Conservation (phyloP, 2,329 filamentous ascomycete genomes). For the Exophiala sp. region DNA sequence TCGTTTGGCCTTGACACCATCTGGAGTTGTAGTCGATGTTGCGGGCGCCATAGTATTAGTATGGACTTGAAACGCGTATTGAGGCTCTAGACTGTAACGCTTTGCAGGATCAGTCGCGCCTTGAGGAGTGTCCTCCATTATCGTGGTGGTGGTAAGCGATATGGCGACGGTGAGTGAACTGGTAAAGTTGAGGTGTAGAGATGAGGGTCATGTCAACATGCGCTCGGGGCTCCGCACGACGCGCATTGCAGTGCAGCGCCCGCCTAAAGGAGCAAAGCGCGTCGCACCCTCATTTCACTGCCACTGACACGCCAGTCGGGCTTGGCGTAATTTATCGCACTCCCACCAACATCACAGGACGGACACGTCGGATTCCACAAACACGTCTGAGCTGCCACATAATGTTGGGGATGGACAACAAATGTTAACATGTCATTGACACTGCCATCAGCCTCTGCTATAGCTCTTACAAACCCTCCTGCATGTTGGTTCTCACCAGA, state of each 20-base stretch:
- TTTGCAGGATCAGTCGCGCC: not conserved
- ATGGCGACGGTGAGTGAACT: slow-evolving; percentile 5
- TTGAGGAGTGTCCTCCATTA: slow-evolving; percentile 9
- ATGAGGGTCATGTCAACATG: slow-evolving; percentile 8
- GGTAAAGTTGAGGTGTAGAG: slow-evolving; percentile 3
- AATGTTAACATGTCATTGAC: not conserved
- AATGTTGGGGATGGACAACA: not conserved
- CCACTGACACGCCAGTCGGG: not conserved
- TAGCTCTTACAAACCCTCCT: too few species aligned
- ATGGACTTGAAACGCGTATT: slow-evolving; percentile 14
- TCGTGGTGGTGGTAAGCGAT: not conserved
- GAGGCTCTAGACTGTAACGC: not conserved
- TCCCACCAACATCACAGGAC: not conserved
- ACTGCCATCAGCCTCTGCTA: not conserved
- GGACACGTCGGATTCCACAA: not conserved
- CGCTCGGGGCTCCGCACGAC: slow-evolving; percentile 1
- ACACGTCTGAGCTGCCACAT: not conserved
- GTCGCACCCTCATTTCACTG: not conserved
- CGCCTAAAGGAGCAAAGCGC: not conserved
- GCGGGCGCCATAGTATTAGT: slow-evolving; percentile 4
- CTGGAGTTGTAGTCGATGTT: not conserved
- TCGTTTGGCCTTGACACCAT: slow-evolving; percentile 21
- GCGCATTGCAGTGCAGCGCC: not conserved
- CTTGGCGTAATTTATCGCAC: not conserved
- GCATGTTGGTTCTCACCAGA: too few species aligned